A percentile compares a stretch with the other conserved stretches of the same genome.
Evolutionary conservation across 225 moss, liverwort and hornwort genomes (phyloP).

Genomic region (Bryum argenteum): DNA sequence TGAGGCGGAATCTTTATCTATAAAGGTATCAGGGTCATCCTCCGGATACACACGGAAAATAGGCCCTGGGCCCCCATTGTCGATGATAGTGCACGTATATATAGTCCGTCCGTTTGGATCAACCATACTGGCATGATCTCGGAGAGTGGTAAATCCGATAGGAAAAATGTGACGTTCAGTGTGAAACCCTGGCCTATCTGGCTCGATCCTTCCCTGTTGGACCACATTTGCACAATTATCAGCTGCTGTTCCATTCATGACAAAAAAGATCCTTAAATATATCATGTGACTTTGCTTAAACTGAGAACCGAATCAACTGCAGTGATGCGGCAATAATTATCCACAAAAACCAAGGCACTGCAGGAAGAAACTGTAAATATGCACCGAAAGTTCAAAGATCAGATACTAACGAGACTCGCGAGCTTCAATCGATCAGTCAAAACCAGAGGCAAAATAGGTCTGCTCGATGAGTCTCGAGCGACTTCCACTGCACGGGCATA

Average conservation of each 20-base stretch:
- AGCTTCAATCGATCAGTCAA: slow-evolving; percentile 70
- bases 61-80: slow-evolving; percentile 69
- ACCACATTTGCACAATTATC: slow-evolving; percentile 25
- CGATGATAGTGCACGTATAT: slow-evolving; percentile 69
- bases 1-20: slow-evolving; percentile 69
- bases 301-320: slow-evolving; percentile 9
- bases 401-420: slow-evolving; percentile 57
- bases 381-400: slow-evolving; percentile 16
- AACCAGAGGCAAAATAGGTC: slow-evolving; percentile 70
- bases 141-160: slow-evolving; percentile 64
- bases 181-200: slow-evolving; percentile 72
- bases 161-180: slow-evolving; percentile 75
- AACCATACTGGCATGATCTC: slow-evolving; percentile 79
- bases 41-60: slow-evolving; percentile 68
- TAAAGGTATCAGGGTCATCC: slow-evolving; percentile 54
- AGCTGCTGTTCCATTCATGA: slow-evolving; percentile 9
- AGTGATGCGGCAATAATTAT: slow-evolving; percentile 2
- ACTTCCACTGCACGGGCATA: slow-evolving; percentile 66
- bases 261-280: neutral
- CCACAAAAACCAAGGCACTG: slow-evolving; percentile 4
- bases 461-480: slow-evolving; percentile 64
- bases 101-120: slow-evolving; percentile 63
- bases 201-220: slow-evolving; percentile 69
- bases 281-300: slow-evolving; percentile 6
- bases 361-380: slow-evolving; percentile 19